phyloP scores from a whole-genome alignment of 345 rosid species.

The Salix exigua region DNA sequence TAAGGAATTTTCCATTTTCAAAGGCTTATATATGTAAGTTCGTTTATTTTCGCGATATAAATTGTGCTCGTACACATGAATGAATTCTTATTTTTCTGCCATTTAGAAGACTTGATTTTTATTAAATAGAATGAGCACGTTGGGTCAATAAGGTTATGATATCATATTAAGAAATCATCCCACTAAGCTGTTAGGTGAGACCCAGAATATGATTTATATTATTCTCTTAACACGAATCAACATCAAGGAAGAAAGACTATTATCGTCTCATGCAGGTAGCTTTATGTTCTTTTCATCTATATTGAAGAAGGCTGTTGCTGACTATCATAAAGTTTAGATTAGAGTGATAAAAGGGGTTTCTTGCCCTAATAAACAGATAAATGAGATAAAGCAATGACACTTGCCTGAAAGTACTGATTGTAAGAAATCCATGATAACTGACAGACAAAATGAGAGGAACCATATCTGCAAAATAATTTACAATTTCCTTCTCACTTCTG shows the following conservation, averaged over 20 bases:
- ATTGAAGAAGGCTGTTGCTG: not conserved
- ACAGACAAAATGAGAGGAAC: slow-evolving; percentile 28
- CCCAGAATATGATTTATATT: no score
- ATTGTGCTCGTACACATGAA: not conserved
- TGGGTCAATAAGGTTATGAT: no score
- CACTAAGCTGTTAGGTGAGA: no score
- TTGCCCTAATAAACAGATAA: not conserved
- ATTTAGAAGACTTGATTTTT: not conserved
- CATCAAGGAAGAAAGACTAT: not conserved
- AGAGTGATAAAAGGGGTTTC: not conserved
- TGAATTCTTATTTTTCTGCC: not conserved
- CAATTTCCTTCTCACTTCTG: slow-evolving; percentile 38
- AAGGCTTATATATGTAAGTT: not conserved
- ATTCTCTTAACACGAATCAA: not conserved
- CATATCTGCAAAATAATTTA: slow-evolving; percentile 32
- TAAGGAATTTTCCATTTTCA: not conserved
- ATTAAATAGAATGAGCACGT: no score
- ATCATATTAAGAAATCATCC: no score
- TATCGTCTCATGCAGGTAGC: not conserved
- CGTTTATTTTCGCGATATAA: not conserved
- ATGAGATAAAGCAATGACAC: not conserved
- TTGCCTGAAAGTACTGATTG: slow-evolving; percentile 41
- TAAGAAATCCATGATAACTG: slow-evolving; percentile 30
- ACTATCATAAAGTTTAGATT: not conserved
- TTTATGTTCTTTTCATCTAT: not conserved